Evolutionary conservation across 768 basidiomycete species (phyloP), one percentile per base, ranked within the genome.

Genomic region (Boletus subparvulus): DNA sequence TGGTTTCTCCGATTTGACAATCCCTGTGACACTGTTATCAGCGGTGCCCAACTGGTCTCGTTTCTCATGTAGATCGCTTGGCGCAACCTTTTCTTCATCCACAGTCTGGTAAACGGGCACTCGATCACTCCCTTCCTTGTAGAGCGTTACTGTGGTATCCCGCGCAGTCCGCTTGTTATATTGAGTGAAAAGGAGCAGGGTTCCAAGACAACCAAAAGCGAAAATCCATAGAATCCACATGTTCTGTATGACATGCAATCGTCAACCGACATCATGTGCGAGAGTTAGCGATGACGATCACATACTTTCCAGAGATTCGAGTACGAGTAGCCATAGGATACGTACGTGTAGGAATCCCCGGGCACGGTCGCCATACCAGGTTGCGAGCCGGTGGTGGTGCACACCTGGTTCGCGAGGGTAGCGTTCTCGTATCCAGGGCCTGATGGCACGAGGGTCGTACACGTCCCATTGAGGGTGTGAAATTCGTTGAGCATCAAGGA

Each of bases 401-500:
- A 83, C 11, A 78, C 74, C 56, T 76, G 76, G 58, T 81, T 74
- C 2, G 56, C 54, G 4, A 74, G 63, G 28, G 61, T 59, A 3
- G 63, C 55, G 30, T 73, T 72, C 36, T 65, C 70, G 40, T 77
- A 77, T 8, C 70, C 66, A 50, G 74, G 68, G 2, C 73, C 73
- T 10, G 61, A 65, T 10, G 74, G 69, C 13, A 71, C 61, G 26
- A 74, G 66, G 32, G 68, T 56, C 60, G 73, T 57, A 64, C 74
- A 73, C 36, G 65, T 71, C 62, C 72, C 79, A 2, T 74, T 54
- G 12, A 72, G 63, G 0, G 69, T 73, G 47, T 64, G 62, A 67
- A 83, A 82, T 63, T 84, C 83, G 67, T 83, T 84, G 45, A 75
- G 69, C 73, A 84, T 64, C 64, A 54, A 28, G 5, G 65, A 56